A percentile compares a stretch with the other conserved stretches of the same genome.
Conservation (phyloP, 2,329 filamentous ascomycete genomes). For the Orbilia javanica region DNA sequence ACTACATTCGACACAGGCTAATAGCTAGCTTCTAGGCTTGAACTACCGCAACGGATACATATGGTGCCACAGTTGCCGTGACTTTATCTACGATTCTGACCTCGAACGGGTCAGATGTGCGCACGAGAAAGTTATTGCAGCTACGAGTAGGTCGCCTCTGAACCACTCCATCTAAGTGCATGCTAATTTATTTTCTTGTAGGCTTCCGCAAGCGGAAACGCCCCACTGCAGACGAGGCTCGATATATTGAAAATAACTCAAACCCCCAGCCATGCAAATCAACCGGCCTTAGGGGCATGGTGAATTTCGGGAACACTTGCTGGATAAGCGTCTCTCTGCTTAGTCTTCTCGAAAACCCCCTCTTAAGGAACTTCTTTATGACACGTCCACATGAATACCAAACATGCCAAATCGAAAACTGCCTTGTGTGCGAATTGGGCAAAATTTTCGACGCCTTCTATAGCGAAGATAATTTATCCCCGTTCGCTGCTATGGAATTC, state of each 20-base stretch:
- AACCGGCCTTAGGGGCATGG: constrained; percentile 86
- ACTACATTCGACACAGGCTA: neutral
- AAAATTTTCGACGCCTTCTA: constrained; percentile 76
- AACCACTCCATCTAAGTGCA: neutral
- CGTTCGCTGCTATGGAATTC: constrained; percentile 50
- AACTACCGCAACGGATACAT: constrained; percentile 81
- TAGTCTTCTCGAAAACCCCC: constrained; percentile 90
- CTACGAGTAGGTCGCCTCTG: constrained; percentile 72
- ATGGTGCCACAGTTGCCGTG: constrained; percentile 83
- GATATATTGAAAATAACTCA: constrained; percentile 82
- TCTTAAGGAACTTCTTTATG: constrained; percentile 91
- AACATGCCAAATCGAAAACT: constrained; percentile 71
- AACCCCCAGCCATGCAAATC: constrained; percentile 84
- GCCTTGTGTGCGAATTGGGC: constrained; percentile 72
- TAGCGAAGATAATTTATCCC: constrained; percentile 66
- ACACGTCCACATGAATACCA: constrained; percentile 85
- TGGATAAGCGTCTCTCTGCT: constrained; percentile 98
- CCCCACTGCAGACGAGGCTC: constrained; percentile 73
- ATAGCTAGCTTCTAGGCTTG: constrained; percentile 63
- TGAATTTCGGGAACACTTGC: constrained; percentile 98
- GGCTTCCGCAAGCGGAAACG: constrained; percentile 43
- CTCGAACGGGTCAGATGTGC: constrained; percentile 78
- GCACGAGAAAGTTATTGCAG: constrained; percentile 71
- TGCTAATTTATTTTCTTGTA: neutral
- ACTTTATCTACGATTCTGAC: constrained; percentile 85